Percentiles rank a stretch among this genome's conserved stretches.
These are phyloP conservation scores for Blastocystis sp. DNA, from an alignment of 352 stramenopile species.

Conservation along the genomic window DNA sequence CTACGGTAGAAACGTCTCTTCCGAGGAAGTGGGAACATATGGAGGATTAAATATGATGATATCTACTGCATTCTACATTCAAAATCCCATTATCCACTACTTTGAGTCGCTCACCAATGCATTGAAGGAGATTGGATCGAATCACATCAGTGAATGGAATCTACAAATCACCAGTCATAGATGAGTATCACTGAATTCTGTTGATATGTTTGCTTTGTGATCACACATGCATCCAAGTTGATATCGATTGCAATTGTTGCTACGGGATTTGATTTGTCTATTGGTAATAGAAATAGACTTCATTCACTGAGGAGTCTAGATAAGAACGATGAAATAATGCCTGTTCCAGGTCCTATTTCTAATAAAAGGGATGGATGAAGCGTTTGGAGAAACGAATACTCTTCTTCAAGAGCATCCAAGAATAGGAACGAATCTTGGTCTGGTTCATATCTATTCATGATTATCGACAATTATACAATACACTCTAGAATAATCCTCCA, in stretches of 20 bases:
- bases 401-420: constrained; percentile 1
- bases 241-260: constrained; percentile 11
- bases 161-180: background rate
- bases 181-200: background rate
- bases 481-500: background rate
- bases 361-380: background rate
- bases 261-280: background rate
- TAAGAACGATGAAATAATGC: constrained; percentile 29
- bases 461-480: background rate
- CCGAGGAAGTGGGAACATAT: background rate
- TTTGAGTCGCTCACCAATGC: background rate
- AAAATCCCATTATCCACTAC: background rate
- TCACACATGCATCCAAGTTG: background rate
- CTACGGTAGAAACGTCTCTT: constrained; percentile 10
- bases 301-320: background rate
- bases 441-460: background rate
- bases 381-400: background rate
- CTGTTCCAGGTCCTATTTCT: constrained; percentile 6
- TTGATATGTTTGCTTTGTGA: background rate
- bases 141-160: background rate
- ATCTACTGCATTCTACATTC: background rate
- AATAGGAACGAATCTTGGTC: constrained; percentile 30
- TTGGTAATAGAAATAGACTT: background rate
- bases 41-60: background rate
- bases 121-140: background rate